These are phyloP conservation scores for Epichloe glyceriae DNA, from an alignment of 2,329 filamentous ascomycete species.

Conservation along the genomic window DNA sequence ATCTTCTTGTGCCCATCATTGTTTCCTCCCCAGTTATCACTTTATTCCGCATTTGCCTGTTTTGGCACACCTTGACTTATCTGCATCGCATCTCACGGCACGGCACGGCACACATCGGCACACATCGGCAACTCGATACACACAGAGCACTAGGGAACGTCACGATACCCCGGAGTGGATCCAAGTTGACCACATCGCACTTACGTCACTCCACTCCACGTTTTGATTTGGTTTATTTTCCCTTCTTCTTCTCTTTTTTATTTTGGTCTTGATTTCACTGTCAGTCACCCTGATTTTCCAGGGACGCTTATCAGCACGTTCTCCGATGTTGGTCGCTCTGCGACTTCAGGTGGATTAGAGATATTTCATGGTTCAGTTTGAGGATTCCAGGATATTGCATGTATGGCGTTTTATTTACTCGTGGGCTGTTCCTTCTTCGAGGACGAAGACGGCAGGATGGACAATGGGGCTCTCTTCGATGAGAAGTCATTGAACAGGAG, in stretches of 20 bases:
- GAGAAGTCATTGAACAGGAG: background rate
- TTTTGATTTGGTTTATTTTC: background rate
- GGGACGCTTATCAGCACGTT: background rate
- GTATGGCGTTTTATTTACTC: constrained; percentile 4
- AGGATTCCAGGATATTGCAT: constrained; percentile 6
- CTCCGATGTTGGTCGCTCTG: background rate
- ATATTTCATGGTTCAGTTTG: background rate
- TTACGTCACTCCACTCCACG: constrained; percentile 25
- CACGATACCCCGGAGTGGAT: constrained; percentile 29
- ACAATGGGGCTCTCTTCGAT: background rate
- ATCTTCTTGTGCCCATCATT: background rate
- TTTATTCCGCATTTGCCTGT: constrained; percentile 3
- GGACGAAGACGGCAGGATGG: constrained; percentile 1
- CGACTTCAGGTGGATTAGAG: background rate
- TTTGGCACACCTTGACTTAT: constrained; percentile 1
- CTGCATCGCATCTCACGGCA: constrained; percentile 4
- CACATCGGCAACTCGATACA: constrained; percentile 17
- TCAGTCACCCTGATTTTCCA: background rate
- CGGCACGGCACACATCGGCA: constrained; percentile 10
- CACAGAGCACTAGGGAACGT: constrained; percentile 18
- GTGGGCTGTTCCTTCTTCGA: background rate
- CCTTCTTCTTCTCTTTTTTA: background rate
- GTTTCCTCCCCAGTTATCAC: background rate
- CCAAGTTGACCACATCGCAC: constrained; percentile 17
- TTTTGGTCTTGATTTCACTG: background rate